phyloP scores from a whole-genome alignment of 2,329 filamentous ascomycete genomes.

The Domatiomyces catenatus region DNA sequence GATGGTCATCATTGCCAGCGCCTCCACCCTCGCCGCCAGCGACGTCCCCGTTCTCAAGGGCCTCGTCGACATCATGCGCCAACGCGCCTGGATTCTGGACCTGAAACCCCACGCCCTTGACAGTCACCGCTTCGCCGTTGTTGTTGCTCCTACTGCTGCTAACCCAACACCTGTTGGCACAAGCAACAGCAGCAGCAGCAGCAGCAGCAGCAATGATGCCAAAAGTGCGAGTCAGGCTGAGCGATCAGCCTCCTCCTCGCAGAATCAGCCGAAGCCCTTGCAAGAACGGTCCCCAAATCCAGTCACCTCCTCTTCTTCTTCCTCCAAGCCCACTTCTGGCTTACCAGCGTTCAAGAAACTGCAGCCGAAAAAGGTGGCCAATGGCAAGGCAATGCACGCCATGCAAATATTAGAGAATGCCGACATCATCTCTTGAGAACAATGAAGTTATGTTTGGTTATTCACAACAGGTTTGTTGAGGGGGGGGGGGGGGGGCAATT shows the following conservation, averaged over 20 bases:
- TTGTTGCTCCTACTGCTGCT: background rate
- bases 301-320: background rate
- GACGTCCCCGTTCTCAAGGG: conserved; percentile 58
- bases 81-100: conserved; percentile 64
- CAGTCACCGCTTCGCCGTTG: background rate
- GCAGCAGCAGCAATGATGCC: background rate
- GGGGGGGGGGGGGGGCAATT: no score
- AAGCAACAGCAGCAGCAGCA: no score
- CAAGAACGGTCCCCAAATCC: background rate
- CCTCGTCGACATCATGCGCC: conserved; percentile 64
- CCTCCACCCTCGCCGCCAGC: conserved; percentile 49
- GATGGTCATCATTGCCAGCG: conserved; percentile 72
- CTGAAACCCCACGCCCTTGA: conserved; percentile 30
- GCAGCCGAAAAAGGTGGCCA: background rate
- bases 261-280: background rate
- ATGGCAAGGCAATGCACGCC: background rate
- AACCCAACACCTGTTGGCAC: background rate
- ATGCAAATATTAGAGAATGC: background rate
- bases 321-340: background rate
- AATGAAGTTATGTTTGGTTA: no score
- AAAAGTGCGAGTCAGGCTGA: background rate
- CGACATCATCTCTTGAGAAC: background rate
- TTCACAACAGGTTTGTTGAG: no score
- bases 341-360: background rate
- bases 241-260: background rate